Base-by-base conservation (phyloP, 768 basidiomycete species). In the Epithele typhae region DNA sequence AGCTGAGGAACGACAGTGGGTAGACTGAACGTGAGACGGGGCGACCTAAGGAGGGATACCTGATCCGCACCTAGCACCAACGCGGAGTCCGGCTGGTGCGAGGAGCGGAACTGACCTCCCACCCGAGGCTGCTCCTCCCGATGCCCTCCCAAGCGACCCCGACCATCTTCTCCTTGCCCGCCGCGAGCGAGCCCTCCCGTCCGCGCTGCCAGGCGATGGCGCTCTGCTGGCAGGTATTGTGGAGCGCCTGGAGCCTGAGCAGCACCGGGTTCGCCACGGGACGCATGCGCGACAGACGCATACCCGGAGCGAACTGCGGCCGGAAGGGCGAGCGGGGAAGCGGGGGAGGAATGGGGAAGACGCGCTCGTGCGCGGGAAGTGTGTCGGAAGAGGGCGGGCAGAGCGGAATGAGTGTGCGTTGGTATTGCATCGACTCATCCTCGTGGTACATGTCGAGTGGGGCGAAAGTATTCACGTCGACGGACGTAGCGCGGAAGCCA, bases 71-170 rank as follows among this genome's bases (percentile, higher is more conserved):
- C n/a, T n/a, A n/a, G n/a, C n/a, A n/a, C n/a, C n/a, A n/a, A n/a
- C n/a, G n/a, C n/a, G n/a, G n/a, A n/a, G n/a, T n/a, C n/a, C n/a
- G n/a, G n/a, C n/a, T n/a, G n/a, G n/a, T n/a, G n/a, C n/a, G n/a
- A n/a, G n/a, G n/a, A n/a, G n/a, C n/a, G n/a, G n/a, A n/a, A n/a
- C n/a, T 36, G 18, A 71, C 69, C 52, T 71, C 71, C 43, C 68
- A 68, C 25, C 50, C 68, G 45, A 83, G 66, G 43, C 65, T 59
- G 52, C 81, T 84, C 49, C 70, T 60, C 4, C 81, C 78, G n/a
- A 77, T 65, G 10, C 79, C 81, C 50, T 82, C 82, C 56, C 77
- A 78, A 27, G 79, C 81, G 48, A 83, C 60, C 24, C 75, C 73
- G n/a, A 76, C 60, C 45, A 84, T 62, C 46, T 76, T 71, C 63